Base-by-base conservation (phyloP, 2,329 filamentous ascomycete species). In the Trichoderma gracile region DNA sequence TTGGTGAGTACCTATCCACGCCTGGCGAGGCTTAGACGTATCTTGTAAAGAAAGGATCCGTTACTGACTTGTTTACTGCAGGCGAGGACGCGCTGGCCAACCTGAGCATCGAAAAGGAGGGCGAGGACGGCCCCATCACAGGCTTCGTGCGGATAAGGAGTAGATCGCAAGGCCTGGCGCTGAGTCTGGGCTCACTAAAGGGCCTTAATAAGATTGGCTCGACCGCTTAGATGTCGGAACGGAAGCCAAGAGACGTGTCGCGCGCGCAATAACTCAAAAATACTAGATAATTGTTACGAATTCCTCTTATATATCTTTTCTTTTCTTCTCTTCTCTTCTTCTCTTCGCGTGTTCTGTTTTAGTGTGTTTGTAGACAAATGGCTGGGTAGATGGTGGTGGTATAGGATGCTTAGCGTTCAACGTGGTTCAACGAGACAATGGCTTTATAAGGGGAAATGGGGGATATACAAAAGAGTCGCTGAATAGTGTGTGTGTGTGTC, bases 11-110 rank as follows among this genome's bases (percentile, higher is more conserved):
- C 21, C n/a, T n/a, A n/a, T n/a, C n/a, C n/a, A n/a, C n/a, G n/a
- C n/a, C n/a, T n/a, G n/a, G n/a, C n/a, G n/a, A n/a, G n/a, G n/a
- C n/a, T n/a, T n/a, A n/a, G n/a, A n/a, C n/a, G n/a, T n/a, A n/a
- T n/a, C n/a, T n/a, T n/a, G n/a, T n/a, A n/a, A n/a, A n/a, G n/a
- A n/a, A n/a, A n/a, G n/a, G 8, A 38, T 1, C 49, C 40, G 6
- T 54, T 53, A 21, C 52, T 65, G 25, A 56, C 21, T 40, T 5
- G 10, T 12, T 42, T 3, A 9, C 43, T 33, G 10, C 66, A 99
- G 95, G 95, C 69, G 95, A 99, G 91, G 95, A 99, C 80, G 95
- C 95, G 66, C 81, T 99, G 73, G 95, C 95, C 73, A 99, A 99
- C 77, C 76, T 99, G 78, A 97, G 93, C 76, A 97, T 99, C 73